Evolutionary conservation across 371 early-diverging fungal genomes (phyloP), one percentile per base, ranked within the genome.

Genomic region (Mortierella sp.): DNA sequence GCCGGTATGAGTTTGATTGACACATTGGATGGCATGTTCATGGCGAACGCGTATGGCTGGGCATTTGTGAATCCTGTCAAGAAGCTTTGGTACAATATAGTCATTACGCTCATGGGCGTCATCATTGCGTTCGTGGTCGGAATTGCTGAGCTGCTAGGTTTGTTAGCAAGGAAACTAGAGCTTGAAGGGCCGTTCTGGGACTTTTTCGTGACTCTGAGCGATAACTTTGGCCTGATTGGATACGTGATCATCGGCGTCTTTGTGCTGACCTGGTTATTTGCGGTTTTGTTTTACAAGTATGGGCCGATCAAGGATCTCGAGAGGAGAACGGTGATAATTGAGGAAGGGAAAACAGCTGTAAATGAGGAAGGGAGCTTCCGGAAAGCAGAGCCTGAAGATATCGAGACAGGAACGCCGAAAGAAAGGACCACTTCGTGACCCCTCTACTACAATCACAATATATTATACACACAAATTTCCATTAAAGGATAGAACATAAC

Each of bases 1-100:
- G 80, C 84, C 23, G 92, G 88, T 26, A 91, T 91, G 90, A 79
- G 84, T 6, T 69, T 90, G 44, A 79, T 89, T 44, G 92, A 91
- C 68, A 88, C 88, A 0, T 49, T 87, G 50, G 90, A 91, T 54
- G 90, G 90, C 17, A 83, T 90, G 30, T 23, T 88, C 31, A 90
- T 91, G 90, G 64, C 83, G 2, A 81, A 83, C 21, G 84, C 86
- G 6, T 91, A 90, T 58, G 80, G 83, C 19, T 89, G 87, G 87
- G 87, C 90, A n/a, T 81, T 80, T 52, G 72, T 88, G 44, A 81
- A 86, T 42, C 90, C 89, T 0, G 73, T 85, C n/a, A 72, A 84
- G 46, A 89, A 88, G 59, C 61, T 89, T 14, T 88, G 84, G 68
- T 91, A 87, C 68, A 91, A 89, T 51, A 64, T 91, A 42, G 78